A percentile compares a stretch with the other conserved stretches of the same genome.
Evolutionary conservation across 2,329 filamentous ascomycete species (phyloP).

Genomic region (Colletotrichum tamarilloi): DNA sequence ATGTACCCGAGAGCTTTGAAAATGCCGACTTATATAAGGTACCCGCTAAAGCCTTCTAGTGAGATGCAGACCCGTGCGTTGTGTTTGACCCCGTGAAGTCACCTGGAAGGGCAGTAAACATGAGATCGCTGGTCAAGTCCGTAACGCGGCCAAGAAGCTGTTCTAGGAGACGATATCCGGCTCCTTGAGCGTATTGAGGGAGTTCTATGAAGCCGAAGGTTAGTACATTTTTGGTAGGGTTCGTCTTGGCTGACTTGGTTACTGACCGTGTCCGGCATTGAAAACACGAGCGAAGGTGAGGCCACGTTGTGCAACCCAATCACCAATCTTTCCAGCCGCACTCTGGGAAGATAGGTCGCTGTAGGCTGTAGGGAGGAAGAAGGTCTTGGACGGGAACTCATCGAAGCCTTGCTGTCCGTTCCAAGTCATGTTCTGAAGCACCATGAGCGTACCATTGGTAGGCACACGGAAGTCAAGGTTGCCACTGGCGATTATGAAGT

Average conservation of each 20-base stretch:
- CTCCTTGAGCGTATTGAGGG: slow-evolving; percentile 9
- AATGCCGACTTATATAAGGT: too few species aligned
- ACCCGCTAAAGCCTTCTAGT: too few species aligned
- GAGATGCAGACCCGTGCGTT: background rate
- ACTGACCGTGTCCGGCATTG: slow-evolving; percentile 13
- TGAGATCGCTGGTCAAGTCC: slow-evolving; percentile 1
- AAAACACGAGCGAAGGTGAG: slow-evolving; percentile 18
- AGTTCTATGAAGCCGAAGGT: background rate
- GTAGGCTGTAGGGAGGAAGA: slow-evolving; percentile 68
- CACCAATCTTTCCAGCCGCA: slow-evolving; percentile 15
- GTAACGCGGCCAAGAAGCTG: slow-evolving; percentile 15
- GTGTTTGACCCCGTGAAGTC: background rate
- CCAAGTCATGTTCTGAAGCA: slow-evolving; percentile 87
- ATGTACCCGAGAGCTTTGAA: too few species aligned
- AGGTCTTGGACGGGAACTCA: slow-evolving; percentile 66
- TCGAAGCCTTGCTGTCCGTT: slow-evolving; percentile 78
- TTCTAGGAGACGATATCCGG: slow-evolving; percentile 10
- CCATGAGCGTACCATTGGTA: slow-evolving; percentile 75
- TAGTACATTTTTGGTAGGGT: background rate
- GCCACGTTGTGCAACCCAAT: slow-evolving; percentile 22
- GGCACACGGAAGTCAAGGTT: slow-evolving; percentile 76
- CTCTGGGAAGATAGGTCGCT: slow-evolving; percentile 24
- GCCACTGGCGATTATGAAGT: slow-evolving; percentile 80
- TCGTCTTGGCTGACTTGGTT: too few species aligned
- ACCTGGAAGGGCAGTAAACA: slow-evolving; percentile 18